Conservation (phyloP, 768 basidiomycete species). For the Arthromyces matolae region DNA sequence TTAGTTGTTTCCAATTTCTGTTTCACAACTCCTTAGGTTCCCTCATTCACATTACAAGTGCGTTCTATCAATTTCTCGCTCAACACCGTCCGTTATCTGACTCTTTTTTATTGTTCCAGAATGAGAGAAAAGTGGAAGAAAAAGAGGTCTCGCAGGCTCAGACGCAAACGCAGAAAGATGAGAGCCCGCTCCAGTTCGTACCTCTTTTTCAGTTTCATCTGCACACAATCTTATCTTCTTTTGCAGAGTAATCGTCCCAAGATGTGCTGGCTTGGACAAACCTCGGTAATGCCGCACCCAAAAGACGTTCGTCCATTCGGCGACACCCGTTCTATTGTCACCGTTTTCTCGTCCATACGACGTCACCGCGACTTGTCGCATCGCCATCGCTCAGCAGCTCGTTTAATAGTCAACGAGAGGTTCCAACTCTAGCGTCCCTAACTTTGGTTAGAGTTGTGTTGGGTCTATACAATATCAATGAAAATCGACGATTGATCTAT, state of each 20-base stretch:
- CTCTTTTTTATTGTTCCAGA: conserved; percentile 29
- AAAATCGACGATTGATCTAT: conserved; percentile 8
- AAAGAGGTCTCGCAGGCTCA: conserved; percentile 89
- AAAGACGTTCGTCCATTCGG: conserved; percentile 8
- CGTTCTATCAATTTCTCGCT: conserved; percentile 10
- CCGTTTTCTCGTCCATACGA: not conserved
- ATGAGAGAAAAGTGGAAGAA: conserved; percentile 99
- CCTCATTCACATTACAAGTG: conserved; percentile 32
- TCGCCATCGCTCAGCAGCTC: conserved; percentile 15
- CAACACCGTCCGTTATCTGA: not conserved
- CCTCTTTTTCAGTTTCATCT: not conserved
- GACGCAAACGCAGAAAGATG: conserved; percentile 96
- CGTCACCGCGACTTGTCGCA: conserved; percentile 21
- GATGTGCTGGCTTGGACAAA: conserved; percentile 19
- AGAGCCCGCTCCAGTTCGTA: conserved; percentile 88
- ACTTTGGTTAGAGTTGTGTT: conserved; percentile 9
- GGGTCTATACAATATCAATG: conserved; percentile 12
- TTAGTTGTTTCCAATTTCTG: conserved; percentile 6
- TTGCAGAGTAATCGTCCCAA: conserved; percentile 36
- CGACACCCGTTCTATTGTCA: conserved; percentile 3
- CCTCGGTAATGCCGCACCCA: conserved; percentile 16
- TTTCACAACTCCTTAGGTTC: conserved; percentile 22
- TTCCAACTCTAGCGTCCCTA: conserved; percentile 5
- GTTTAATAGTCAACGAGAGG: conserved; percentile 5
- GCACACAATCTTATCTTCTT: not conserved